Evolutionary conservation across 148 eudicot species (phyloP).

Genomic region (Amaranthus palmeri): DNA sequence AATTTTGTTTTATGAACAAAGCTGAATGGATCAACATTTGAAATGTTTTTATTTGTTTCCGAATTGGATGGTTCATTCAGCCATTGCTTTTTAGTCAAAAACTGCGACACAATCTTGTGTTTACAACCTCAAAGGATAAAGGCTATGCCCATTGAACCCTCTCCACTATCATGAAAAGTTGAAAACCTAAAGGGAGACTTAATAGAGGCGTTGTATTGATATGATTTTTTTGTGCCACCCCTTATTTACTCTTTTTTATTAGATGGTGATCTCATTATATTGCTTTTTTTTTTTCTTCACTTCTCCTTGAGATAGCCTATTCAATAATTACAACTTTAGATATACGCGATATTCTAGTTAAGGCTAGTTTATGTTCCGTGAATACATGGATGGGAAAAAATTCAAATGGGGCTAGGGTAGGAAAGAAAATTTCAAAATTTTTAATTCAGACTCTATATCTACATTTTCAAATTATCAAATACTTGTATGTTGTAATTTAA

Average conservation of each 20-base stretch:
- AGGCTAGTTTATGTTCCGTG: too few species aligned
- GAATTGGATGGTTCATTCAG: too few species aligned
- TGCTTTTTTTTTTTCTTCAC: background rate
- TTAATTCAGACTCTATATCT: too few species aligned
- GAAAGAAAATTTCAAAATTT: too few species aligned
- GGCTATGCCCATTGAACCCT: background rate
- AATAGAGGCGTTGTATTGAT: background rate
- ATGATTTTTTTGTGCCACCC: background rate
- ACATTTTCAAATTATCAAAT: too few species aligned
- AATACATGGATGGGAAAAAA: too few species aligned
- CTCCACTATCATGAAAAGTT: background rate
- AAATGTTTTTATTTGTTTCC: too few species aligned
- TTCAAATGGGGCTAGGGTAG: too few species aligned
- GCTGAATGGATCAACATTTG: background rate
- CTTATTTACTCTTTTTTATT: constrained; percentile 7
- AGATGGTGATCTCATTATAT: background rate
- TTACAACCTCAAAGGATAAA: too few species aligned
- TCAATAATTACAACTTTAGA: background rate
- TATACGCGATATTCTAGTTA: too few species aligned
- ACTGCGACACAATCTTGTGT: too few species aligned
- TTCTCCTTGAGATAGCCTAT: background rate
- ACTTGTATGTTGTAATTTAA: too few species aligned
- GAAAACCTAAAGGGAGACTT: background rate
- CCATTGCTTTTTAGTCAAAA: background rate
- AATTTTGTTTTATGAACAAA: background rate